These are phyloP conservation scores for Diaporthe vexans DNA, from an alignment of 2,329 filamentous ascomycete genomes.

Conservation along the genomic window DNA sequence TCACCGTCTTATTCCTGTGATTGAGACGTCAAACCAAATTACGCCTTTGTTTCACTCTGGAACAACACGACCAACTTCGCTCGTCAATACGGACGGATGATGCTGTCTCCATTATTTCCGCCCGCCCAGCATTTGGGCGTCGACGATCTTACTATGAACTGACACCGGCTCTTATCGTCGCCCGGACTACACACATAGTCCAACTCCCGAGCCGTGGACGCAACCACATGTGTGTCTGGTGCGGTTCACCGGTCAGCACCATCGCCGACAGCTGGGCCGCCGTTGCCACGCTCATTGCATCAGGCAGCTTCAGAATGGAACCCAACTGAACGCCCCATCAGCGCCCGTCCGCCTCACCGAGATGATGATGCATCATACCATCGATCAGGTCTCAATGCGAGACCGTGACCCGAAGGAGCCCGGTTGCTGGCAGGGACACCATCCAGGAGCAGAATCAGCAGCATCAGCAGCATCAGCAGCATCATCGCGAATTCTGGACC, in stretches of 20 bases:
- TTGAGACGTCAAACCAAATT: no score
- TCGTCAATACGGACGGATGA: neutral
- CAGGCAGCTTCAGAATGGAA: slow-evolving; percentile 15
- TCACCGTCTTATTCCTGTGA: slow-evolving; percentile 20
- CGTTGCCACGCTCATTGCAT: slow-evolving; percentile 20
- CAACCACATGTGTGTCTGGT: slow-evolving; percentile 9
- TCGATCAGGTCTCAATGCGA: slow-evolving; percentile 29
- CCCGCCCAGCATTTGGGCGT: neutral
- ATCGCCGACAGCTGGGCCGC: neutral
- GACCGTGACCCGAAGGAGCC: neutral
- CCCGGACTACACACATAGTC: neutral
- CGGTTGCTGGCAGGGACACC: neutral
- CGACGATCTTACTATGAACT: slow-evolving; percentile 9
- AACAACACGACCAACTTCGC: neutral
- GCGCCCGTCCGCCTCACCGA: neutral
- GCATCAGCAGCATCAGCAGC: no score
- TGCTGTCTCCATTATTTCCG: slow-evolving; percentile 3
- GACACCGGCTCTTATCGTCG: neutral
- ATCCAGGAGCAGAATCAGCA: no score
- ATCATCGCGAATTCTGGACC: neutral
- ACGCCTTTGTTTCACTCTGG: slow-evolving; percentile 14
- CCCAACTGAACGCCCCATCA: slow-evolving; percentile 15
- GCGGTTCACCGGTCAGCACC: slow-evolving; percentile 25
- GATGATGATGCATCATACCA: no score
- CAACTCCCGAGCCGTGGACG: neutral